A percentile compares a stretch with the other conserved stretches of the same genome.
Conservation (phyloP, 306 rosid species). For the Gastrolobium bilobum region DNA sequence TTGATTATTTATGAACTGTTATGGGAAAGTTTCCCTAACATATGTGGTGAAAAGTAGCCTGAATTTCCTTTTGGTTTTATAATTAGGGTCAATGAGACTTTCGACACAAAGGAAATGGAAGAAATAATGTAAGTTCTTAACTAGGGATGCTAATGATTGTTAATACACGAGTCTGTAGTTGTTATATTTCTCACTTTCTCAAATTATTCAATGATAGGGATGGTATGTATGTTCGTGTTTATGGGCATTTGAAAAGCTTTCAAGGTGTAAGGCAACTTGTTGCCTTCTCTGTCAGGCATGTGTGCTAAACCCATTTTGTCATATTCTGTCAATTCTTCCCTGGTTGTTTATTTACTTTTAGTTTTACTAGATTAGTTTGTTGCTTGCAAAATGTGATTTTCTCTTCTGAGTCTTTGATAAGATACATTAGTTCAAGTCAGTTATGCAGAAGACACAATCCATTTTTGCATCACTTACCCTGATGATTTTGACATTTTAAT, state of each 20-base stretch:
- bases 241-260: slow-evolving; percentile 84
- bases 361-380: background rate
- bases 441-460: background rate
- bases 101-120: slow-evolving; percentile 83
- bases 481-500: background rate
- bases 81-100: slow-evolving; percentile 78
- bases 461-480: background rate
- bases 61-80: slow-evolving; percentile 32
- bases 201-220: slow-evolving; percentile 51
- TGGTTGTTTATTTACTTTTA: slow-evolving; percentile 16
- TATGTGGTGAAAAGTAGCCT: slow-evolving; percentile 13
- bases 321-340: background rate
- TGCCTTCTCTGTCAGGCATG: slow-evolving; percentile 88
- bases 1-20: background rate
- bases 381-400: slow-evolving; percentile 26
- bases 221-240: slow-evolving; percentile 70
- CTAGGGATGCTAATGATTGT: background rate
- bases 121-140: slow-evolving; percentile 68
- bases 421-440: background rate
- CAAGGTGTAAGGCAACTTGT: slow-evolving; percentile 74
- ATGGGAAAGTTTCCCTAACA: background rate
- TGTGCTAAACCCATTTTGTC: slow-evolving; percentile 9
- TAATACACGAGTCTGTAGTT: background rate
- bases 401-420: slow-evolving; percentile 18
- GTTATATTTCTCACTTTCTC: slow-evolving; percentile 40